Base-by-base conservation (phyloP, 768 basidiomycete genomes). In the Goffeauzyma gilvescens region DNA sequence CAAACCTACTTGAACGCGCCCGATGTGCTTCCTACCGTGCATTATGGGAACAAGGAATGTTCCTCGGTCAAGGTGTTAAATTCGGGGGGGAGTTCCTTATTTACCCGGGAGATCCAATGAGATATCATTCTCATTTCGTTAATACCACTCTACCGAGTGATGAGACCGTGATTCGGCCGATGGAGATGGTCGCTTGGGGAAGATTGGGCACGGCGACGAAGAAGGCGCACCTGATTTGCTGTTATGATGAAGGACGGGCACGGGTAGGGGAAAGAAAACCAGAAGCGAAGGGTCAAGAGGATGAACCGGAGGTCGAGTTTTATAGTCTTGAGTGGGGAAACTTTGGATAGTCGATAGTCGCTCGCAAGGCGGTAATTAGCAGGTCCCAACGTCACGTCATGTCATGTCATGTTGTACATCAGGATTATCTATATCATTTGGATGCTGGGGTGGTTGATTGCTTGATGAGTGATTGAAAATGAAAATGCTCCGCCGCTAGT, bases 11-110 rank as follows among this genome's bases (percentile, higher is more conserved):
- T 31, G 78, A 90, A 57, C 69, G 73, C 3, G 83, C 86, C 9
- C 71, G 75, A 42, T 86, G 81, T 49, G 75, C 70, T 8, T 79
- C 86, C 8, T 90, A 86, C 59, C 71, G 71, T 32, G 76, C 75
- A 50, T 60, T 93, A 10, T 84, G 81, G 79, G 74, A 77, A 48
- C 73, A 78, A 62, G 83, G 82, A 0, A 77, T 78, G 58, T 93
- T 74, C 60, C 73, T 93, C 74, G 87, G 87, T 35, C 75, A 75
- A 0, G 89, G 87, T 0, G 75, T 89, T 62, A 81, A 80, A 61
- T 98, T 98, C 56, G 93, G 93, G 5, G 89, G 87, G 1, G 87
- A 96, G 54, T 95, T 85, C 62, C 66, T 98, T 32, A 81, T 95
- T 1, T 98, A 98, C 65, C 93, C 93, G 39, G 90, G 86, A 42